Evolutionary conservation across 495 filamentous ascomycete species (phyloP).

Genomic region (Lepraria neglecta): DNA sequence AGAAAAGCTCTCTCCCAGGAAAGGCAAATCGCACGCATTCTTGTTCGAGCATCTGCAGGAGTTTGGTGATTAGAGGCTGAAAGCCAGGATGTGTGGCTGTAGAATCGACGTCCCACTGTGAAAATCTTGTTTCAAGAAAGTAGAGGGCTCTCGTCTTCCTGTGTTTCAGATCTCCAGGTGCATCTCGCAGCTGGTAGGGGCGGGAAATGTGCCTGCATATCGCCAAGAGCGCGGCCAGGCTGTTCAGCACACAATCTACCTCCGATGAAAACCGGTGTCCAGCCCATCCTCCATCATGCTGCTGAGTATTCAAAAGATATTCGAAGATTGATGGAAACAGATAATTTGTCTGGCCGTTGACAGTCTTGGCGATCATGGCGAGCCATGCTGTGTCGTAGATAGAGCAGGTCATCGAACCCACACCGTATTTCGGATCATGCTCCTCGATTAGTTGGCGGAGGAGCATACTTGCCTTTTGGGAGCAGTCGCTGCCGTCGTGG

Average conservation of each 20-base stretch:
- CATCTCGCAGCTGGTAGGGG: conserved; percentile 9
- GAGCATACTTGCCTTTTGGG: conserved; percentile 15
- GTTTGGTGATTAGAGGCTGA: conserved; percentile 33
- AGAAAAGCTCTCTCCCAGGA: conserved; percentile 28
- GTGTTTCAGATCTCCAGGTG: conserved; percentile 16
- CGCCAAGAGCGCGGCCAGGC: conserved; percentile 32
- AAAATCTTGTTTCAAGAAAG: conserved; percentile 26
- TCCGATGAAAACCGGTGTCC: conserved; percentile 24
- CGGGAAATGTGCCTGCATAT: conserved; percentile 24
- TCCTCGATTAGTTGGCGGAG: conserved; percentile 20
- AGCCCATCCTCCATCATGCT: conserved; percentile 31
- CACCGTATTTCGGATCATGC: conserved; percentile 26
- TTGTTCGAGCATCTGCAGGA: conserved; percentile 24
- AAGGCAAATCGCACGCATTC: conserved; percentile 27
- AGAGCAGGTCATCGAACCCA: conserved; percentile 31
- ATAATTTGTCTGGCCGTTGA: conserved; percentile 24
- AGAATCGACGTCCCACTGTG: conserved; percentile 31
- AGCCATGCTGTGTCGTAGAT: conserved; percentile 47
- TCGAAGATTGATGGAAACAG: conserved; percentile 37
- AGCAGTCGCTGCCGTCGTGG: conserved; percentile 11
- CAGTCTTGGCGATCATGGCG: conserved; percentile 36
- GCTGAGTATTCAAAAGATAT: conserved; percentile 29
- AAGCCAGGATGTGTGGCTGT: conserved; percentile 30
- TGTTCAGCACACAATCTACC: conserved; percentile 37
- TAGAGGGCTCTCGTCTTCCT: conserved; percentile 19